Base-by-base conservation (phyloP, 805 yeast genomes). In the Yamadazyma sp. region DNA sequence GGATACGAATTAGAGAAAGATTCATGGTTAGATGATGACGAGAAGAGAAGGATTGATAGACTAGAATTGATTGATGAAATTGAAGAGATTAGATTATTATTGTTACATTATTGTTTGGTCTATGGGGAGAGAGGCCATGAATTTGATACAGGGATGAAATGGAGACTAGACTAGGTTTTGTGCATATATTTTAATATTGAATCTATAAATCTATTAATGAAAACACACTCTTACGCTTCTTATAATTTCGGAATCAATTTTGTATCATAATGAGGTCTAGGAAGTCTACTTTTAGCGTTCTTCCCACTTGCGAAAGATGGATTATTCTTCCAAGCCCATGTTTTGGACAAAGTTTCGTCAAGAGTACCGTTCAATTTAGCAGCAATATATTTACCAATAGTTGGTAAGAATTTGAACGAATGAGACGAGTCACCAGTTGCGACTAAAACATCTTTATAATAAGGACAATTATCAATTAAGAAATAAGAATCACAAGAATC, bases 41-140 rank as follows among this genome's bases (percentile, higher is more conserved):
- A 75, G 21, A 47, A 56, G 15, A 49, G 44, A 7, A 50, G 83
- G 20, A 69, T 83, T 1, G 64, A 68, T 36, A 44, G 58, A 15
- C 62, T 84, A 24, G 93, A 85, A 53, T 59, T 82, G 44, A 64
- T 85, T 14, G 94, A 84, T 54, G 94, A 84, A 53, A 55, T 81
- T 4, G 94, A 84, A 55, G 94, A 84, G 48, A 69, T 84, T 52
- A 56, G 65, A 35, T 58, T 84, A 25, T 62, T 84, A 30, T 70
- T 81, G 40, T 59, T 62, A 23, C 94, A 84, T 54, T 84, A 84
- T 48, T 67, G 80, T 29, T 54, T 76, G 23, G 50, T 55, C 11
- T 62, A 54, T 36, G 61, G 54, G 5, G 66, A 59, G 18, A 42
- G 31, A 22, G 21, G 30, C 7, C 13, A 32, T 12, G 23, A 19